Evolutionary conservation across 805 yeast species (phyloP), one percentile per base, ranked within the genome.

Genomic region (Lipomyces yamanashiensis): DNA sequence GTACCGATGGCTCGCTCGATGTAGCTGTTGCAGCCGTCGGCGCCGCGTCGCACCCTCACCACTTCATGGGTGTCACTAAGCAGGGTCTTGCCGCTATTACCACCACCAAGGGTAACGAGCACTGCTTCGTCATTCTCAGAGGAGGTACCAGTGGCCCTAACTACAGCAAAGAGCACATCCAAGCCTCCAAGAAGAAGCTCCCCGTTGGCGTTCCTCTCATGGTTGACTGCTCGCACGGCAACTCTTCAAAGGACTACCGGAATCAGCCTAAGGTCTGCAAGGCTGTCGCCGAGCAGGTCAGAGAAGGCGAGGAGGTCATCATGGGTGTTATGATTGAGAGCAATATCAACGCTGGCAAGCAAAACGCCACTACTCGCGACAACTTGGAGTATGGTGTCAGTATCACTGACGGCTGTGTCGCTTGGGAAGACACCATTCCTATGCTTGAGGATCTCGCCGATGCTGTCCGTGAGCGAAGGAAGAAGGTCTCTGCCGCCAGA

Each of bases 181-280:
- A 83, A 48, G 87, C 82, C 45, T 95, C 96, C 68, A 88, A 91
- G 80, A 80, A 76, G 39, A 84, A 84, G 75, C 84, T 90, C 71
- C 71, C 87, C 81, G 63, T 78, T 76, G 77, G 82, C 79, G 72
- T 58, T 21, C 55, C 62, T 12, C 79, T 73, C 65, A 95, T 95
- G 99, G 89, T 95, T 67, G 99, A 95, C 80, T 95, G 97, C 80
- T 92, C 98, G 53, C 99, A 95, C 79, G 99, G 97, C 73, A 95
- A 95, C 82, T 92, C 98, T 44, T 86, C 83, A 78, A 95, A 95
- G 80, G 95, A 95, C 80, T 92, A 85, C 87, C 85, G 86, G 75
- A 95, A 95, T 81, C 99, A 95, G 81, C 98, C 99, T 64, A 86
- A 83, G 77, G 99, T 95, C n/a, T 87, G 91, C 70, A 79, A 83